Evolutionary conservation across 139 green algal species (phyloP).

Genomic region (Chlamydomonas eustigma): DNA sequence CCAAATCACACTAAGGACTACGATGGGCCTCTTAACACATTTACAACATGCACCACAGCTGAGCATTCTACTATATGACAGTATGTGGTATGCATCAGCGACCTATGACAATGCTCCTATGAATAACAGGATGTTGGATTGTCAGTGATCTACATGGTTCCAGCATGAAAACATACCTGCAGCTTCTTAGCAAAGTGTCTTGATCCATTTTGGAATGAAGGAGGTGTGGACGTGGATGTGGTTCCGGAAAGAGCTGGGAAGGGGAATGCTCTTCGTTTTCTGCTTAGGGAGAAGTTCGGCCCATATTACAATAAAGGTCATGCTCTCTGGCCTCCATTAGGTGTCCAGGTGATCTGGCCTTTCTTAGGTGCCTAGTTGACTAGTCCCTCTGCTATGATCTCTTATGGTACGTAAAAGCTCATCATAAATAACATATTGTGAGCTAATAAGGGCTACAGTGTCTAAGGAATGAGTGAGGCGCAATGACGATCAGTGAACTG

Average conservation of each 20-base stretch:
- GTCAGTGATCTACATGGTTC: background rate
- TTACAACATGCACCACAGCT: too few species aligned
- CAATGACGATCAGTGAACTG: too few species aligned
- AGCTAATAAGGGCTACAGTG: too few species aligned
- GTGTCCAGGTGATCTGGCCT: too few species aligned
- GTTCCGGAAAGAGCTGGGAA: conserved; percentile 77
- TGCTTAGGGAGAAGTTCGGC: conserved; percentile 50
- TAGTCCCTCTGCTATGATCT: too few species aligned
- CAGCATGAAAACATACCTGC: background rate
- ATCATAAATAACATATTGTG: too few species aligned
- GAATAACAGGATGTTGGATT: background rate
- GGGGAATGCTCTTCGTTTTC: conserved; percentile 76
- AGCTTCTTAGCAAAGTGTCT: background rate
- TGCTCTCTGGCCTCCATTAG: too few species aligned
- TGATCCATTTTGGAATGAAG: conserved; percentile 19
- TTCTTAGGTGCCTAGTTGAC: too few species aligned
- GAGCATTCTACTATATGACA: background rate
- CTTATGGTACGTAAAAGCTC: too few species aligned
- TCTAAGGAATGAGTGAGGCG: too few species aligned
- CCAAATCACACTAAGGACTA: background rate
- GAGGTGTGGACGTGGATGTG: conserved; percentile 80
- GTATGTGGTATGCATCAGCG: background rate
- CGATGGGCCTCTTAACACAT: background rate
- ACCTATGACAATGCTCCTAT: background rate
- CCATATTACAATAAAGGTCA: too few species aligned